A percentile compares a stretch with the other conserved stretches of the same genome.
These are phyloP conservation scores for Globisporangium abappressorium DNA, from an alignment of 352 stramenopile species.

Conservation along the genomic window DNA sequence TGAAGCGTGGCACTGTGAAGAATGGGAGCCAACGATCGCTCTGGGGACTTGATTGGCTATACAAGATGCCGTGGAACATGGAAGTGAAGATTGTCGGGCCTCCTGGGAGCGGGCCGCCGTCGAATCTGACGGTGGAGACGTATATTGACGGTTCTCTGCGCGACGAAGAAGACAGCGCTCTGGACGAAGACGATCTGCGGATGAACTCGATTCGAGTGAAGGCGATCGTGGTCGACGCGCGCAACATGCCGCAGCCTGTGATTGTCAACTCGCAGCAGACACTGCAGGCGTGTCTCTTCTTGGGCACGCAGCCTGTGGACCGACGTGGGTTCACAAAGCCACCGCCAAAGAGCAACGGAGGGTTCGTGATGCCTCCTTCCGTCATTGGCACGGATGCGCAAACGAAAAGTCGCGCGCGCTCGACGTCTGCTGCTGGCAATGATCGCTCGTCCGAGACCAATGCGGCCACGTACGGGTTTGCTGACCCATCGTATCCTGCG, in stretches of 20 bases:
- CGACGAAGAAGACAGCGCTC: constrained; percentile 60
- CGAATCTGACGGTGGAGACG: constrained; percentile 83
- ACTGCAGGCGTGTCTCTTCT: constrained; percentile 81
- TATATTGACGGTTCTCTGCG: constrained; percentile 82
- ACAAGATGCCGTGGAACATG: constrained; percentile 91
- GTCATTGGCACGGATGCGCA: constrained; percentile 54
- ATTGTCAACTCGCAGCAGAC: constrained; percentile 87
- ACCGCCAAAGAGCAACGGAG: constrained; percentile 82
- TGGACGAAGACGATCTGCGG: constrained; percentile 75
- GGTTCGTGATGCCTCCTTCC: constrained; percentile 64
- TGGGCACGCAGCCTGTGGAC: constrained; percentile 84
- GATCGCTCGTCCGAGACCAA: constrained; percentile 74
- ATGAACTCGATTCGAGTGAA: constrained; percentile 89
- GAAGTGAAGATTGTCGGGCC: constrained; percentile 88
- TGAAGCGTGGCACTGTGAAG: constrained; percentile 72
- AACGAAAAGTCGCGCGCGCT: constrained; percentile 59
- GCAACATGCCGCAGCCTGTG: constrained; percentile 83
- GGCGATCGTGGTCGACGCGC: constrained; percentile 83
- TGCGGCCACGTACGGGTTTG: constrained; percentile 44
- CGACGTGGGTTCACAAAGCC: constrained; percentile 84
- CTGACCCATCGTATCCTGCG: constrained; percentile 56
- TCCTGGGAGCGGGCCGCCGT: constrained; percentile 79
- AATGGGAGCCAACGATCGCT: constrained; percentile 59
- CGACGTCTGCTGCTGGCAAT: constrained; percentile 44
- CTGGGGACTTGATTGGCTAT: constrained; percentile 87